Conservation (phyloP, 192 early-diverging fungal species). For the Haplosporangium gracile region DNA sequence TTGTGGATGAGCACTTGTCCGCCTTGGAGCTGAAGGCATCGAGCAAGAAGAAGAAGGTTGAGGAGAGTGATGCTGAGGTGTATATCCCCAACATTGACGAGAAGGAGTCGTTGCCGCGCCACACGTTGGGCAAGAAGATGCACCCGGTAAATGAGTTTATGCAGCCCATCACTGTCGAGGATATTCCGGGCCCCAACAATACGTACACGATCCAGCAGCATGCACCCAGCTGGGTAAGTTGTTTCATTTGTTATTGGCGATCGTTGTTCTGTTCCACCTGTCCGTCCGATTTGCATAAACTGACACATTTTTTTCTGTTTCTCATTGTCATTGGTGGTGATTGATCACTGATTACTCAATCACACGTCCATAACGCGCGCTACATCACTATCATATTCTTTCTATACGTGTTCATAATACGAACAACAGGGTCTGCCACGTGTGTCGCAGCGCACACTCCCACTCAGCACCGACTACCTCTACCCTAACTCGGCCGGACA, state of each 20-base stretch:
- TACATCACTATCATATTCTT: not conserved
- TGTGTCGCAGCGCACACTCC: conserved; percentile 60
- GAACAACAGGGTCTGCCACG: conserved; percentile 62
- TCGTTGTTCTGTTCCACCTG: not conserved
- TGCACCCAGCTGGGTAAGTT: conserved; percentile 52
- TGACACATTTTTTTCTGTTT: not conserved
- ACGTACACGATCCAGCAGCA: conserved; percentile 37
- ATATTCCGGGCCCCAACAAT: conserved; percentile 25
- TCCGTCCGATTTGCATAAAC: not conserved
- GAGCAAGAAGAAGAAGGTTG: not conserved
- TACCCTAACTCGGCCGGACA: conserved; percentile 74
- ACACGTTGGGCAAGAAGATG: conserved; percentile 13
- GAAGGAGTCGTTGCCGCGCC: not conserved
- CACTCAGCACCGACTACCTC: conserved; percentile 57
- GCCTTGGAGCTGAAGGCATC: not conserved
- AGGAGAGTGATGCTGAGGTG: conserved; percentile 1
- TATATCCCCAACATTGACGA: conserved; percentile 27
- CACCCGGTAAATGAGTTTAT: conserved; percentile 18
- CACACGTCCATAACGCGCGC: not conserved
- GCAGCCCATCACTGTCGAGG: conserved; percentile 9
- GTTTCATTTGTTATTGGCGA: not conserved
- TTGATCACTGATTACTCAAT: not conserved
- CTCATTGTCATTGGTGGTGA: not conserved
- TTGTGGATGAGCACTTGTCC: conserved; percentile 18
- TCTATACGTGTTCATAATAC: not conserved